Evolutionary conservation across 2,329 filamentous ascomycete species (phyloP).

Genomic region (Fusarium sp.): DNA sequence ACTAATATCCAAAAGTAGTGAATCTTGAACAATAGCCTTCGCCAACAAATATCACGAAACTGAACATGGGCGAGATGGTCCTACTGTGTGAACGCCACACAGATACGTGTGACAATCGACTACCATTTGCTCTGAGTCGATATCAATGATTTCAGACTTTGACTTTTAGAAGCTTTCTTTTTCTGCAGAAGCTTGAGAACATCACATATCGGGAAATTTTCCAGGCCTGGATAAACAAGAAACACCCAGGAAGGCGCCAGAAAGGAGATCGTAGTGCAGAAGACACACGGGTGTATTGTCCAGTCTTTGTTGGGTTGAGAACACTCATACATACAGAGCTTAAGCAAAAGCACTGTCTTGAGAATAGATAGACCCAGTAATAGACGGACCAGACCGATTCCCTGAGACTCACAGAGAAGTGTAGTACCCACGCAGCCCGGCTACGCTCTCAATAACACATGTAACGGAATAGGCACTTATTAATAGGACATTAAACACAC

Average conservation of each 20-base stretch:
- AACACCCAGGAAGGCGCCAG: background rate
- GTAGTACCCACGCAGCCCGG: background rate
- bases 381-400: background rate
- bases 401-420: background rate
- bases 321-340: background rate
- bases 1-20: background rate
- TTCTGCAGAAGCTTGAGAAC: constrained; percentile 57
- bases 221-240: constrained; percentile 54
- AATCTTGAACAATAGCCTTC: background rate
- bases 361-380: background rate
- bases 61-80: background rate
- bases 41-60: background rate
- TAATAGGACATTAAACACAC: no score
- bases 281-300: background rate
- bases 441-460: background rate
- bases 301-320: background rate
- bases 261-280: background rate
- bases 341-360: background rate
- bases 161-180: constrained; percentile 18
- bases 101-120: background rate
- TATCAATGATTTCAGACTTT: constrained; percentile 1
- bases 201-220: constrained; percentile 56
- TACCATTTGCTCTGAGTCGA: background rate
- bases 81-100: background rate
- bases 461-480: background rate